Evolutionary conservation across 495 filamentous ascomycete species (phyloP), one percentile per base, ranked within the genome.

Genomic region (Halenospora varia): DNA sequence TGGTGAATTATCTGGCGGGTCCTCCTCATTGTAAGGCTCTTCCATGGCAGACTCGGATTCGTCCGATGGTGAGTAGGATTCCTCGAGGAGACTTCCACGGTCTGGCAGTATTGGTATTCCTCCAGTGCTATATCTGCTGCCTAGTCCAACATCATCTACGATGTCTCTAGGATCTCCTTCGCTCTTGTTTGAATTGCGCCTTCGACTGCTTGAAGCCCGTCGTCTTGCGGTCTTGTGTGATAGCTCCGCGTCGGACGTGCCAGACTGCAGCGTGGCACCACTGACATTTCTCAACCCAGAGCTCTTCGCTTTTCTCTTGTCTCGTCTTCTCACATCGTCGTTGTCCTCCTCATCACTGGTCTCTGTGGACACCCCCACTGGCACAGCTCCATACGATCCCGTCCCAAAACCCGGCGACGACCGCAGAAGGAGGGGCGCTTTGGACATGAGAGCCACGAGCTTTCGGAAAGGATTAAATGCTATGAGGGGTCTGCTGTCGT

Each of bases 1-100:
- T 25, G 81, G 81, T 2, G 83, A 87, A 69, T 87, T 84, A 63
- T 87, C 82, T 2, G 75, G 71, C 23, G 80, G 80, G 53, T 84
- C 77, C 9, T 77, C 63, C 44, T 79, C 75, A 23, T 71, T 59
- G 2, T 64, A 69, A 15, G 41, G 51, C 3, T 53, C 58, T 2
- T 57, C 46, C 3, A 9, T n/a, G n/a, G 2, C 45, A 25, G 22
- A 20, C 9, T 46, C 44, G 2, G 49, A 17, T 8, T 23, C 39
- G n/a, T 48, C 55, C 40, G 48, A 29, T 18, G 20, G 22, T 25
- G 19, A 15, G 6, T 48, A 13, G 13, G n/a, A 61, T 13, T 55
- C 55, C 2, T 13, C 57, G 22, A 56, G 13, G 26, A 51, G 42
- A n/a, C 17, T 45, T 20, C 11, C 61, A 22, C 19, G 45, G 24